phyloP scores from a whole-genome alignment of 2,329 filamentous ascomycete genomes.

The Colletotrichum trifolii region DNA sequence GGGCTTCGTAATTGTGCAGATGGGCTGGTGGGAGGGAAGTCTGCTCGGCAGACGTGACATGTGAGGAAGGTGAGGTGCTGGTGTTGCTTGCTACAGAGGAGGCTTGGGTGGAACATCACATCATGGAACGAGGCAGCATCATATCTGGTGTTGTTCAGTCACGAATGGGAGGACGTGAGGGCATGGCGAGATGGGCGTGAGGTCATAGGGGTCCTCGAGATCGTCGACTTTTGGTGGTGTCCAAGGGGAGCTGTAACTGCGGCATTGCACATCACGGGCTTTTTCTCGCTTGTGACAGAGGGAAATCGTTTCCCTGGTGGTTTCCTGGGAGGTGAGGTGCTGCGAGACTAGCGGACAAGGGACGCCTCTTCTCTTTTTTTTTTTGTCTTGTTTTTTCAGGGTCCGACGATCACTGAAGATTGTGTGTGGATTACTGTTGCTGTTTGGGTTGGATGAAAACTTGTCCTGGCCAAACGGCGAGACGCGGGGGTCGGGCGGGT shows the following conservation, averaged over 20 bases:
- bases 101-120: background rate
- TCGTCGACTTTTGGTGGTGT: conserved; percentile 6
- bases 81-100: no score
- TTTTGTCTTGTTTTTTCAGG: conserved; percentile 11
- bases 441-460: conserved; percentile 12
- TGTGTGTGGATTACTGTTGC: conserved; percentile 1
- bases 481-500: background rate
- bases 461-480: conserved; percentile 17
- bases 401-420: conserved; percentile 36
- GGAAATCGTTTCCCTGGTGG: background rate
- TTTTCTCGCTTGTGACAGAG: background rate
- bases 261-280: background rate
- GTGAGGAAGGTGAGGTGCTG: conserved; percentile 7
- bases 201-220: conserved; percentile 34
- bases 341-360: no score
- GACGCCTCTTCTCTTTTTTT: no score
- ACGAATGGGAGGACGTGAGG: background rate
- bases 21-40: background rate
- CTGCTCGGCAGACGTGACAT: conserved; percentile 7
- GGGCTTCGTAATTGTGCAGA: conserved; percentile 31
- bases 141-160: background rate
- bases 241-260: background rate
- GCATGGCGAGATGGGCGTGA: conserved; percentile 13
- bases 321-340: background rate
- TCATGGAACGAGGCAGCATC: background rate